Percentiles rank a stretch among this genome's conserved stretches.
phyloP scores from a whole-genome alignment of 345 rosid species.

The Fremontodendron californicum region DNA sequence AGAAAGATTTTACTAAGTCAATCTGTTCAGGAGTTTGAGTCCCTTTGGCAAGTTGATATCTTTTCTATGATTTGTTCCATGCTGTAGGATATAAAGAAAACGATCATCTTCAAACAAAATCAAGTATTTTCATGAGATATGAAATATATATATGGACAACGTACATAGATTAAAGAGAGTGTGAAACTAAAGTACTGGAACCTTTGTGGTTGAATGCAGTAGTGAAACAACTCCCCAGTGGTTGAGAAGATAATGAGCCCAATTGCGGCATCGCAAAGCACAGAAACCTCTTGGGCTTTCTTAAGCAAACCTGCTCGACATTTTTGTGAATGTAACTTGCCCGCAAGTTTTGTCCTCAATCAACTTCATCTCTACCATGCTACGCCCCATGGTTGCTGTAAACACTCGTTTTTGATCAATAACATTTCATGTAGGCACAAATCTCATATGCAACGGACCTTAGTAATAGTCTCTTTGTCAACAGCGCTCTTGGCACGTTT shows the following conservation, averaged over 20 bases:
- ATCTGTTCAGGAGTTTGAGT: neutral
- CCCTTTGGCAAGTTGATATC: neutral
- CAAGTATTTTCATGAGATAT: no score
- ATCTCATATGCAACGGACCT: no score
- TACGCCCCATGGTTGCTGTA: neutral
- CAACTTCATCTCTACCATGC: neutral
- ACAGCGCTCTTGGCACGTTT: no score
- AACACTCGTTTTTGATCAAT: no score
- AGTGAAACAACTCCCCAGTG: neutral
- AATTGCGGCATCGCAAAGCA: conserved; percentile 7
- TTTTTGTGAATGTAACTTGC: neutral
- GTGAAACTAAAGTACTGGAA: no score
- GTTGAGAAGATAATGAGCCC: conserved; percentile 11
- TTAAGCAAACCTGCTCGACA: neutral
- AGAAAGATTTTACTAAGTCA: neutral
- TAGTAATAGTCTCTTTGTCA: no score
- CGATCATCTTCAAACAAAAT: neutral
- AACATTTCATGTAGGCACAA: no score
- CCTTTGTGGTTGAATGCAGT: no score
- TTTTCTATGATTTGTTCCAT: neutral
- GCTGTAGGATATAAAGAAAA: neutral
- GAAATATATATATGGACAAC: neutral
- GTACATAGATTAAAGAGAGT: neutral
- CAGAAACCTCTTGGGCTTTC: neutral
- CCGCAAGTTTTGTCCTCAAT: neutral